Evolutionary conservation across 1,284 basidiomycete genomes (phyloP).

Genomic region (Golubevia pallescens): DNA sequence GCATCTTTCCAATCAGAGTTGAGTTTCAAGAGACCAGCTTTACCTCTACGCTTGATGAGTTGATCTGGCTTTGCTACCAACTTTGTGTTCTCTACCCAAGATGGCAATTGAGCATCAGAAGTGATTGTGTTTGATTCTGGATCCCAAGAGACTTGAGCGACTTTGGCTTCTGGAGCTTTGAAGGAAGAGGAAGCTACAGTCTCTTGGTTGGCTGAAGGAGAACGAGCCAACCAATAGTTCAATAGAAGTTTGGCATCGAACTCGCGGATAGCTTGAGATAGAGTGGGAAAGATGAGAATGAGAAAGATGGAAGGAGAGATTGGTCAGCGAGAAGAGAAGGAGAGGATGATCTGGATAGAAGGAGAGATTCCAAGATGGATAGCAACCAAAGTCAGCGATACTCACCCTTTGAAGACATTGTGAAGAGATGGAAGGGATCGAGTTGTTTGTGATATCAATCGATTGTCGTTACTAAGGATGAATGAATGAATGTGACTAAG

Average conservation of each 20-base stretch:
- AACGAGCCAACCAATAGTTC: conserved; percentile 63
- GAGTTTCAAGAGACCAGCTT: conserved; percentile 87
- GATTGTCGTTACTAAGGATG: too few relatives aligned
- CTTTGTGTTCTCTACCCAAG: conserved; percentile 73
- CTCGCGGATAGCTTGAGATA: conserved; percentile 50
- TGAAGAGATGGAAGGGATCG: neutral
- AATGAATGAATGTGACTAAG: too few relatives aligned
- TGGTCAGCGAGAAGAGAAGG: neutral
- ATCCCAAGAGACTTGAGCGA: conserved; percentile 76
- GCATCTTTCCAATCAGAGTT: conserved; percentile 86
- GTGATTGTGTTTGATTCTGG: conserved; percentile 79
- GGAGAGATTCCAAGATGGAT: neutral
- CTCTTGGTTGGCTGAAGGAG: conserved; percentile 48
- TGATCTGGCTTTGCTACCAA: conserved; percentile 73
- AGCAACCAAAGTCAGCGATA: neutral
- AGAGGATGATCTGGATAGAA: neutral
- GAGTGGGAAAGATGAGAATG: neutral
- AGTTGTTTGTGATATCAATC: too few relatives aligned
- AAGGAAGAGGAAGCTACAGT: conserved; percentile 49
- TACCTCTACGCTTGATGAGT: conserved; percentile 98
- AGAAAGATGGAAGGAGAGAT: neutral
- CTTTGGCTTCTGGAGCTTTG: conserved; percentile 53
- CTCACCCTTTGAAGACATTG: conserved; percentile 45
- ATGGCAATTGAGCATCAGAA: conserved; percentile 76
- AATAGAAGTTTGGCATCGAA: conserved; percentile 63